A percentile compares a stretch with the other conserved stretches of the same genome.
Conservation (phyloP, 176 grass and related monocot genomes). For the Themeda triandra region DNA sequence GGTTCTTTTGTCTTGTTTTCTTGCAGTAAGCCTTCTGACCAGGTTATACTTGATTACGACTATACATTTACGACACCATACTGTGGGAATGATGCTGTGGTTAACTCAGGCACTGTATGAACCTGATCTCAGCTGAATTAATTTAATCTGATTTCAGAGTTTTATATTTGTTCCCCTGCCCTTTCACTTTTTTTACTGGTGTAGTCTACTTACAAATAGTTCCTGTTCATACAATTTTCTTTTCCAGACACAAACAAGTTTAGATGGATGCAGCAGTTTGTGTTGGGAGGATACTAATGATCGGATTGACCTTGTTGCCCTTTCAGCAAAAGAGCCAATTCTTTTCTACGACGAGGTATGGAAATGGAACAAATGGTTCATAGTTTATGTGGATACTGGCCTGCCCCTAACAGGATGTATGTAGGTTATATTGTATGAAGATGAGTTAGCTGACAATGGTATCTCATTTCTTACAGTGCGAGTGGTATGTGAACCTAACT, state of each 20-base stretch:
- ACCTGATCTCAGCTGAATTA: background rate
- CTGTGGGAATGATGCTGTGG: constrained; percentile 57
- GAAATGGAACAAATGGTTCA: background rate
- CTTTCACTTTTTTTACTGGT: background rate
- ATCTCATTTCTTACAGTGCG: constrained; percentile 89
- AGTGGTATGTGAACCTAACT: constrained; percentile 55
- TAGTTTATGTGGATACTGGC: constrained; percentile 22
- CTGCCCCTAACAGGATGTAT: constrained; percentile 14
- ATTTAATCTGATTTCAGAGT: background rate
- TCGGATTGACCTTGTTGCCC: constrained; percentile 69
- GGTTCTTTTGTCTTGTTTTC: background rate
- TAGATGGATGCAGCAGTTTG: constrained; percentile 44
- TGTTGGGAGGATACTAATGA: constrained; percentile 77
- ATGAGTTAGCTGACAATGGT: constrained; percentile 93
- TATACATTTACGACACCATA: constrained; percentile 96
- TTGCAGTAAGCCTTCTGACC: constrained; percentile 85
- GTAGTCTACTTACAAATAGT: background rate
- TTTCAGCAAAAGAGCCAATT: constrained; percentile 87
- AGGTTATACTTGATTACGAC: constrained; percentile 95
- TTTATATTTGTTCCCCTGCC: background rate
- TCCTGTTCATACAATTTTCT: background rate
- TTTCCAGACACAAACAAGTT: constrained; percentile 47
- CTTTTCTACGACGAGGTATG: constrained; percentile 88
- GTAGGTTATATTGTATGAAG: constrained; percentile 93
- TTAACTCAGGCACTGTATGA: constrained; percentile 35